Conservation (phyloP, 805 yeast genomes). For the Saccharomycopsis sp. region DNA sequence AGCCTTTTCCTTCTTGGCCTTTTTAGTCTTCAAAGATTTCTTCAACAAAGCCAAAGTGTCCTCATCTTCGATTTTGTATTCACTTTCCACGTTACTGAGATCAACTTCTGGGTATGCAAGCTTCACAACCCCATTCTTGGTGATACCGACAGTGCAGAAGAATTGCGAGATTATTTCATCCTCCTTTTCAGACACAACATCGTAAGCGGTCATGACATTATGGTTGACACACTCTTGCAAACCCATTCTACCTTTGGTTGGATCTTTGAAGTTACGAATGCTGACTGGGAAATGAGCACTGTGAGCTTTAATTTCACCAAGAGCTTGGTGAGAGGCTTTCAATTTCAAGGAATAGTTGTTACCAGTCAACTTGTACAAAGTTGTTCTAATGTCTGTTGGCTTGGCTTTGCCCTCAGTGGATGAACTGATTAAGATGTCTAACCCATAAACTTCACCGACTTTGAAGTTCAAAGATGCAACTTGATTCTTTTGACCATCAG, state of each 20-base stretch:
- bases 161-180: slow-evolving; percentile 60
- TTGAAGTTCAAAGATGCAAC: slow-evolving; percentile 59
- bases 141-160: slow-evolving; percentile 67
- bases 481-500: slow-evolving; percentile 53
- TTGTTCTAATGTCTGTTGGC: slow-evolving; percentile 45
- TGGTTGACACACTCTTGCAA: slow-evolving; percentile 64
- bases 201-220: slow-evolving; percentile 58
- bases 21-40: slow-evolving; percentile 18
- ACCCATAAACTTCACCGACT: slow-evolving; percentile 69
- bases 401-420: slow-evolving; percentile 60
- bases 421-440: slow-evolving; percentile 60
- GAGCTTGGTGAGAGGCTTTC: slow-evolving; percentile 57
- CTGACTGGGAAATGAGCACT: slow-evolving; percentile 62
- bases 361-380: slow-evolving; percentile 66
- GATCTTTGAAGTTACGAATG: slow-evolving; percentile 55
- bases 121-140: slow-evolving; percentile 63
- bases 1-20: slow-evolving; percentile 16
- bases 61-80: slow-evolving; percentile 46
- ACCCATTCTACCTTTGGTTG: slow-evolving; percentile 65
- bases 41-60: slow-evolving; percentile 24
- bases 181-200: slow-evolving; percentile 57
- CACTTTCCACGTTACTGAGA: slow-evolving; percentile 40
- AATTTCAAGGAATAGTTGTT: slow-evolving; percentile 58
- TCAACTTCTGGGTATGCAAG: slow-evolving; percentile 50
- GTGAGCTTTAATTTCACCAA: slow-evolving; percentile 59